Conservation (phyloP, 257 asterid species). For the Cinchona pubescens region DNA sequence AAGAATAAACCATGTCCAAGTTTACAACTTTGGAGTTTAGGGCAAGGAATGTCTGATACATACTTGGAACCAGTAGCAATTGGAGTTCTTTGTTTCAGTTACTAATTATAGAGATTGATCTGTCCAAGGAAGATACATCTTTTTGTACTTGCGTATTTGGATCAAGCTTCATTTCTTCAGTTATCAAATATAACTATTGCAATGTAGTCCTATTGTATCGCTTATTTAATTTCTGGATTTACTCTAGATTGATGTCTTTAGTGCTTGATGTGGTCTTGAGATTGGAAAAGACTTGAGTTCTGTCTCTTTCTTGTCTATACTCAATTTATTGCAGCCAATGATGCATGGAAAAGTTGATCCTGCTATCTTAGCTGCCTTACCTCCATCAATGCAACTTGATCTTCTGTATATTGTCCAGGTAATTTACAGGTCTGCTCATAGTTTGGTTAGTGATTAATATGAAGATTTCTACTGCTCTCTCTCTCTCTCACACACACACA, state of each 20-base stretch:
- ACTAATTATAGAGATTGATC: not conserved
- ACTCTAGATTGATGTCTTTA: not conserved
- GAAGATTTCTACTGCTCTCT: not conserved
- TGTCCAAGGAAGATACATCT: not conserved
- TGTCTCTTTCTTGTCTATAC: not conserved
- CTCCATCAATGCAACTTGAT: conserved; percentile 99
- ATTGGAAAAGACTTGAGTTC: not conserved
- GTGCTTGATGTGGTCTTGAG: not conserved
- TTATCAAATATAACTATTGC: not conserved
- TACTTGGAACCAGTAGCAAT: not conserved
- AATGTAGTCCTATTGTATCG: not conserved
- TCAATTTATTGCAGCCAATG: conserved; percentile 56
- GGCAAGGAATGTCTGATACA: not conserved
- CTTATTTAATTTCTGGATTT: not conserved
- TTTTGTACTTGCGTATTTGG: not conserved
- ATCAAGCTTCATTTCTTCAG: not conserved
- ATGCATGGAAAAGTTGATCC: conserved; percentile 92
- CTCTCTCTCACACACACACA: not conserved
- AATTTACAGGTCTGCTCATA: conserved; percentile 3
- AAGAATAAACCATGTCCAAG: not conserved
- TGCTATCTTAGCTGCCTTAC: conserved; percentile 83
- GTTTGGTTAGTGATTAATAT: not conserved
- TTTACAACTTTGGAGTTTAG: not conserved
- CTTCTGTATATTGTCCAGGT: conserved; percentile 99
- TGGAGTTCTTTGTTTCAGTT: not conserved